phyloP scores from a whole-genome alignment of 257 asterid species.

The Solanum ossicruentum region DNA sequence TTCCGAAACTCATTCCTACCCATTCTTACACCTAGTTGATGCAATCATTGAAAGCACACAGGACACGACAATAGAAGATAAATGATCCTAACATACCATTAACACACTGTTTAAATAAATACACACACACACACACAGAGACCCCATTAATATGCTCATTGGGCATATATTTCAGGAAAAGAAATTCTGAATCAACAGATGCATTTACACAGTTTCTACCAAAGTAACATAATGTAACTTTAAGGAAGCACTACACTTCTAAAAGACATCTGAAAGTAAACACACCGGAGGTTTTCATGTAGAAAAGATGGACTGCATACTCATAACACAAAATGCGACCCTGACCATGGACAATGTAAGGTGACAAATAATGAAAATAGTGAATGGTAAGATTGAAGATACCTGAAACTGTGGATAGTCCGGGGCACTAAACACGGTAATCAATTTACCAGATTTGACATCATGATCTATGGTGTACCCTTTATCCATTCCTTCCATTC shows the following conservation, averaged over 20 bases:
- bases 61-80: not conserved
- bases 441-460: constrained; percentile 77
- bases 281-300: not conserved
- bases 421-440: constrained; percentile 95
- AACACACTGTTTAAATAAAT: not conserved
- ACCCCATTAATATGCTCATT: not conserved
- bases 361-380: not conserved
- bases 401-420: constrained; percentile 99
- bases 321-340: not conserved
- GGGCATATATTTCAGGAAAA: not conserved
- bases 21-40: not conserved
- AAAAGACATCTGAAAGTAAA: not conserved
- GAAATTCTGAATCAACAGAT: not conserved
- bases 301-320: not conserved
- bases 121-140: too few species aligned
- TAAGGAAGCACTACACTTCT: not conserved
- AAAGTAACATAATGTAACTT: not conserved
- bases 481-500: constrained; percentile 62
- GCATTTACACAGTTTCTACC: not conserved
- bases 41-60: not conserved
- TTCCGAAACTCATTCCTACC: not conserved
- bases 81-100: not conserved
- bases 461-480: constrained; percentile 87
- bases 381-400: constrained; percentile 6
- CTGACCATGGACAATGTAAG: not conserved